A percentile compares a stretch with the other conserved stretches of the same genome.
Evolutionary conservation across 495 filamentous ascomycete genomes (phyloP).

Genomic region (Hyphodiscus hymeniophilus): DNA sequence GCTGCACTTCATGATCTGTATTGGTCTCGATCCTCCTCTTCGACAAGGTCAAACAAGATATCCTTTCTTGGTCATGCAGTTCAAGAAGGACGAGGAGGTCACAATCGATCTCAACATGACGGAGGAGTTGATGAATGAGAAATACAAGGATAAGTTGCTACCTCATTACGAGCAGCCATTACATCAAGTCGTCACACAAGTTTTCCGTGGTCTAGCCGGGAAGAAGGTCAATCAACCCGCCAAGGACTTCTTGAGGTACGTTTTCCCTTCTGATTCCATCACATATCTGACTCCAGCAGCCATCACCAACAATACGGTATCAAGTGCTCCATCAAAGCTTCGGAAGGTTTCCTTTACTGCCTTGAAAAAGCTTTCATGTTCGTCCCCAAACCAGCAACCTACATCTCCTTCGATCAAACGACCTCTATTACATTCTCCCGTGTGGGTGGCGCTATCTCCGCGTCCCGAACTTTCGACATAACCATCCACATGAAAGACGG

Average conservation of each 20-base stretch:
- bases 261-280: conserved; percentile 1
- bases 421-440: conserved; percentile 88
- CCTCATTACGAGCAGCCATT: conserved; percentile 86
- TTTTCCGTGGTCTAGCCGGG: conserved; percentile 87
- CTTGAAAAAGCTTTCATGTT: conserved; percentile 99
- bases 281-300: no score
- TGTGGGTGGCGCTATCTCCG: conserved; percentile 87
- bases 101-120: conserved; percentile 95
- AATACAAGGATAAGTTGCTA: conserved; percentile 83
- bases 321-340: conserved; percentile 99
- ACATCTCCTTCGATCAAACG: conserved; percentile 88
- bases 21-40: conserved; percentile 91
- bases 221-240: conserved; percentile 93
- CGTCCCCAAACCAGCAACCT: conserved; percentile 95
- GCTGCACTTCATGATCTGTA: conserved; percentile 84
- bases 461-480: conserved; percentile 94
- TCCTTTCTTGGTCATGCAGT: conserved; percentile 98
- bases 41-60: conserved; percentile 97
- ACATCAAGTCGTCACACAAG: conserved; percentile 81
- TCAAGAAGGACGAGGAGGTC: conserved; percentile 96
- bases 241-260: conserved; percentile 74
- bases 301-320: conserved; percentile 92
- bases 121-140: conserved; percentile 71
- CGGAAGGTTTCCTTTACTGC: conserved; percentile 94
- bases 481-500: conserved; percentile 74